Percentiles rank a stretch among this genome's conserved stretches.
Conservation (phyloP, 1,284 basidiomycete species). For the Cutaneotrichosporon cyanovorans region DNA sequence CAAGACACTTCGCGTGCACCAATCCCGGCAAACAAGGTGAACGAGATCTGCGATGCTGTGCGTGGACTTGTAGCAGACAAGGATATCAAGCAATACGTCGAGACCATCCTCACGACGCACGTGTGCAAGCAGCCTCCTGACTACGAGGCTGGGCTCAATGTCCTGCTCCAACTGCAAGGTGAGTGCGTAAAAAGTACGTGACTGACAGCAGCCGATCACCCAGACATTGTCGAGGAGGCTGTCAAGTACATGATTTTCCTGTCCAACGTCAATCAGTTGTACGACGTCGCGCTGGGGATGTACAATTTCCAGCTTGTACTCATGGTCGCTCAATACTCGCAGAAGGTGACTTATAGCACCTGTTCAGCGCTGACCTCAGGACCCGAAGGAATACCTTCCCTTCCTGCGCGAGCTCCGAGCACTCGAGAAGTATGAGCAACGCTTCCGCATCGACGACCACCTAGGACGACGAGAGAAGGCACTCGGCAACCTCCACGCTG, state of each 20-base stretch:
- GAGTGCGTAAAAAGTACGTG: neutral
- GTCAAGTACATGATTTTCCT: slow-evolving; percentile 99
- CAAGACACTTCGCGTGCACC: neutral
- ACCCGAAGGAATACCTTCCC: slow-evolving; percentile 94
- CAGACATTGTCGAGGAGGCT: slow-evolving; percentile 80
- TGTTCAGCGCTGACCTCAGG: slow-evolving; percentile 38
- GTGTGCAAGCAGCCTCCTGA: slow-evolving; percentile 88
- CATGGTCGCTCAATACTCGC: slow-evolving; percentile 93
- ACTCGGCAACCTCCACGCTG: slow-evolving; percentile 63
- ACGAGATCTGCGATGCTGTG: slow-evolving; percentile 70
- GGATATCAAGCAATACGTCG: slow-evolving; percentile 73
- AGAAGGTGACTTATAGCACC: slow-evolving; percentile 52
- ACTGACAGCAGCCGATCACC: slow-evolving; percentile 52
- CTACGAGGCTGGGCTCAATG: slow-evolving; percentile 71
- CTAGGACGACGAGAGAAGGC: slow-evolving; percentile 71
- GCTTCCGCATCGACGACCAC: slow-evolving; percentile 89
- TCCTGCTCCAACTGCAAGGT: slow-evolving; percentile 66
- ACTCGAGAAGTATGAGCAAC: slow-evolving; percentile 72
- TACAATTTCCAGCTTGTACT: slow-evolving; percentile 95
- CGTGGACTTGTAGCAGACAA: slow-evolving; percentile 62
- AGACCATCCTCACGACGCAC: slow-evolving; percentile 84
- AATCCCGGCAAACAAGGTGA: slow-evolving; percentile 49
- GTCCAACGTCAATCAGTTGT: slow-evolving; percentile 84
- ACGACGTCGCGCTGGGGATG: slow-evolving; percentile 94
- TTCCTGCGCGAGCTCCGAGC: slow-evolving; percentile 84